These are phyloP conservation scores for Pichia sp. DNA, from an alignment of 1,139 yeast genomes.

Conservation along the genomic window DNA sequence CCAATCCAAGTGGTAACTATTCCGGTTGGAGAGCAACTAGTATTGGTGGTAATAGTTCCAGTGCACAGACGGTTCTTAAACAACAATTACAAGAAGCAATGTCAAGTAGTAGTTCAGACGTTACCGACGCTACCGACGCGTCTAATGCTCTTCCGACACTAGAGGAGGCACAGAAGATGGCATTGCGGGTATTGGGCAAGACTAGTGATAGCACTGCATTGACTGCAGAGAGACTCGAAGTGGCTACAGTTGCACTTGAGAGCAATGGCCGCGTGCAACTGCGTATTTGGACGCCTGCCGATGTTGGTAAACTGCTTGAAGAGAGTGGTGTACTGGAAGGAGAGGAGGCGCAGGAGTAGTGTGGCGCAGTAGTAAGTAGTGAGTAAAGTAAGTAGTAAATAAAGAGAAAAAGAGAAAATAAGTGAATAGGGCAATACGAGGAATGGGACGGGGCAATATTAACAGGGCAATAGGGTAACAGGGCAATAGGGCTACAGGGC, in stretches of 20 bases:
- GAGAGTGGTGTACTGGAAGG: constrained; percentile 23
- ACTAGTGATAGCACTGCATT: constrained; percentile 88
- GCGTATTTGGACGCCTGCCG: constrained; percentile 25
- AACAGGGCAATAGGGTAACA: too few species aligned
- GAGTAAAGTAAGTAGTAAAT: neutral
- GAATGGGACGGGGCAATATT: too few species aligned
- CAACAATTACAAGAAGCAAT: constrained; percentile 95
- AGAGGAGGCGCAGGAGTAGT: neutral
- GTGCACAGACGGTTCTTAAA: constrained; percentile 92
- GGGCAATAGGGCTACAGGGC: too few species aligned
- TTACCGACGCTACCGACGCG: too few species aligned
- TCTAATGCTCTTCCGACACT: constrained; percentile 49
- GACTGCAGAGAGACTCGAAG: constrained; percentile 83
- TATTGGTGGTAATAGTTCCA: constrained; percentile 93
- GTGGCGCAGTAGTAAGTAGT: neutral
- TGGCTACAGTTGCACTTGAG: constrained; percentile 84
- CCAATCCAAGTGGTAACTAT: constrained; percentile 96
- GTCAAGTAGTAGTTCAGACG: too few species aligned
- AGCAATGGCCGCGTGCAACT: constrained; percentile 73
- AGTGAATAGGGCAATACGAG: neutral
- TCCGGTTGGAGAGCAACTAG: constrained; percentile 98
- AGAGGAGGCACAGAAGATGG: constrained; percentile 79
- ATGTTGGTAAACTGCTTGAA: constrained; percentile 7
- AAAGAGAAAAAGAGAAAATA: neutral
- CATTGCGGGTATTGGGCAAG: constrained; percentile 85